phyloP scores from a whole-genome alignment of 2,329 filamentous ascomycete species.

The Trichoderma semiorbis region DNA sequence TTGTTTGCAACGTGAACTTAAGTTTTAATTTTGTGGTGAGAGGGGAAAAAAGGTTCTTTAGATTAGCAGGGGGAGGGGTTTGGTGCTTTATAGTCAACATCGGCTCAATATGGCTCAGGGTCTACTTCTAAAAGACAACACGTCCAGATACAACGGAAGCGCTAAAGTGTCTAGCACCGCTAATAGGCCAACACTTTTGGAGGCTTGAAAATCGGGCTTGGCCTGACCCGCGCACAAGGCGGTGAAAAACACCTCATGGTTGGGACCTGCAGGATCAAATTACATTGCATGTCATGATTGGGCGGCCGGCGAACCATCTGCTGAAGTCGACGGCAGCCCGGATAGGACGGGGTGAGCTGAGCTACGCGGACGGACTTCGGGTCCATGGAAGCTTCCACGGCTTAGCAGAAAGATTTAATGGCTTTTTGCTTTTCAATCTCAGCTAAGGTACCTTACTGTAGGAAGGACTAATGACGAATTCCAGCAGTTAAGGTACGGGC shows the following conservation, averaged over 20 bases:
- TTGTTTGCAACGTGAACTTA: neutral
- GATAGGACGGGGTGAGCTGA: conserved; percentile 1
- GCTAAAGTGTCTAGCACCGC: conserved; percentile 6
- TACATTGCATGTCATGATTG: neutral
- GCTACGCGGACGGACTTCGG: neutral
- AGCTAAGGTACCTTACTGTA: neutral
- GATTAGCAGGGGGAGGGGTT: neutral
- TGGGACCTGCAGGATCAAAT: conserved; percentile 4
- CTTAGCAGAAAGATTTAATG: neutral
- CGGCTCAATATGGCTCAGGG: neutral
- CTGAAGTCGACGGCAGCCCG: neutral
- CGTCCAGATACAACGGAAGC: neutral
- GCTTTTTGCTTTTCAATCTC: neutral
- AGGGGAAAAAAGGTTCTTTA: neutral
- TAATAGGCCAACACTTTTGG: neutral
- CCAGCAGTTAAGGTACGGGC: neutral
- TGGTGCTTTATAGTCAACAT: neutral
- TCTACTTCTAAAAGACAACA: neutral
- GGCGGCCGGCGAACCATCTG: neutral
- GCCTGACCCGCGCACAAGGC: conserved; percentile 7
- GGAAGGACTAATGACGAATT: neutral
- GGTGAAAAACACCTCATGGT: conserved; percentile 8
- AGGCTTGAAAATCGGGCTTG: conserved; percentile 4
- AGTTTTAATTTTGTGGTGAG: neutral
- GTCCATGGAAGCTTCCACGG: neutral